These are phyloP conservation scores for Pyrus communis DNA, from an alignment of 306 rosid species.

Conservation along the genomic window DNA sequence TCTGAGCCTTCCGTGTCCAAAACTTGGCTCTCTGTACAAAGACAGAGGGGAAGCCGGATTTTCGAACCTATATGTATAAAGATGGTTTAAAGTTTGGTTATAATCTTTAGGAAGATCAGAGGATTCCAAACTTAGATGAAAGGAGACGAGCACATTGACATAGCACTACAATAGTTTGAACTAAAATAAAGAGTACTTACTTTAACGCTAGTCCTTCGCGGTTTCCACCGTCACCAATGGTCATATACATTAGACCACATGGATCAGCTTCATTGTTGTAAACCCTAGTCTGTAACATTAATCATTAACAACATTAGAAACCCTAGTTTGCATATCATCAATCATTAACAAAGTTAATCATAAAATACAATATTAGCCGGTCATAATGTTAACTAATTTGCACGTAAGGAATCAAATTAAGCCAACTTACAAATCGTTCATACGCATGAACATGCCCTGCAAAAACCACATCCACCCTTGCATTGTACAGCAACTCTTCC, in stretches of 20 bases:
- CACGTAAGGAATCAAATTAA: background rate
- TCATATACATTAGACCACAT: slow-evolving; percentile 60
- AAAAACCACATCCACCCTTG: slow-evolving; percentile 56
- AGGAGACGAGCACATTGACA: background rate
- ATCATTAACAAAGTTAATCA: background rate
- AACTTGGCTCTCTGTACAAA: slow-evolving; percentile 60
- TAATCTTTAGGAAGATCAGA: no score
- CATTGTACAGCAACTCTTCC: slow-evolving; percentile 48
- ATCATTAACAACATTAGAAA: background rate
- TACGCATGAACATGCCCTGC: slow-evolving; percentile 84
- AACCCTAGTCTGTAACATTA: slow-evolving; percentile 44
- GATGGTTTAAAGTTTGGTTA: background rate
- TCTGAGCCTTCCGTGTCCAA: slow-evolving; percentile 67
- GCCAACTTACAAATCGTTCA: slow-evolving; percentile 58
- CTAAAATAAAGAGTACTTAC: slow-evolving; percentile 22
- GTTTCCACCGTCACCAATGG: slow-evolving; percentile 73
- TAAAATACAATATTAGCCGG: background rate
- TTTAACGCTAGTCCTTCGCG: slow-evolving; percentile 61
- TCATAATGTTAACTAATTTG: background rate
- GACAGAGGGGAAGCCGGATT: slow-evolving; percentile 43
- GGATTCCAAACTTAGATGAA: background rate
- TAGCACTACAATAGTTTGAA: no score
- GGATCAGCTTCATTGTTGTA: slow-evolving; percentile 40
- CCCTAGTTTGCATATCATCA: background rate
- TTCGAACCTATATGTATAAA: slow-evolving; percentile 23